Evolutionary conservation across 2,329 filamentous ascomycete species (phyloP), one percentile per base, ranked within the genome.

Genomic region (Chrysosporium queenslandicum): DNA sequence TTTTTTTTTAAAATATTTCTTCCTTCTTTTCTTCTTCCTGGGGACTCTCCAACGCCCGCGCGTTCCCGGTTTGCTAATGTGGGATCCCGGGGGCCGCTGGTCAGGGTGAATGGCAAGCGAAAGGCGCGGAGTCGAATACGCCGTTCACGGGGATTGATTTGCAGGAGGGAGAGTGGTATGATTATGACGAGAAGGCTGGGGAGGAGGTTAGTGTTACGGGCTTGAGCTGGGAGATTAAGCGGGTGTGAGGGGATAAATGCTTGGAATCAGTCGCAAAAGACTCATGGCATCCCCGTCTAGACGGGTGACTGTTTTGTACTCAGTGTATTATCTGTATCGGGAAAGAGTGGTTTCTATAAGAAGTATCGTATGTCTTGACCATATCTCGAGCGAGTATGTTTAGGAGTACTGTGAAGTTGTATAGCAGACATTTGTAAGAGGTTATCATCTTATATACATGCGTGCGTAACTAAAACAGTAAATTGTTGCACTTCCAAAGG

Each of bases 181-280:
- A 97, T 61, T 98, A 97, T 63, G 90, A 97, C 60, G 90, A 97
- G 71, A 96, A 97, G 74, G 79, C 87, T 0, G 78, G 84, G 0
- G 87, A 94, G 46, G 90, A 97, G 68, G 90, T 96, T 43, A 92
- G 87, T 68, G 89, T 96, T 66, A 91, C 88, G 66, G 87, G 92
- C 27, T 69, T 95, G 52, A 86, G 80, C 56, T 98, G 89, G 88
- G 83, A 89, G 59, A 85, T 98, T 59, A 78, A 80, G 58, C 77
- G 88, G 58, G 80, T 82, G 32, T 92, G 65, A 77, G n/a, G n/a
- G n/a, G n/a, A n/a, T n/a, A n/a, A n/a, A n/a, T n/a, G n/a, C n/a
- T n/a, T n/a, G n/a, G n/a, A n/a, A n/a, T n/a, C n/a, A n/a, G n/a
- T n/a, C n/a, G n/a, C n/a, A n/a, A n/a, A n/a, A n/a, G n/a, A n/a